These are phyloP conservation scores for Papiliotrema fonsecae DNA, from an alignment of 1,284 basidiomycete species.

Conservation along the genomic window DNA sequence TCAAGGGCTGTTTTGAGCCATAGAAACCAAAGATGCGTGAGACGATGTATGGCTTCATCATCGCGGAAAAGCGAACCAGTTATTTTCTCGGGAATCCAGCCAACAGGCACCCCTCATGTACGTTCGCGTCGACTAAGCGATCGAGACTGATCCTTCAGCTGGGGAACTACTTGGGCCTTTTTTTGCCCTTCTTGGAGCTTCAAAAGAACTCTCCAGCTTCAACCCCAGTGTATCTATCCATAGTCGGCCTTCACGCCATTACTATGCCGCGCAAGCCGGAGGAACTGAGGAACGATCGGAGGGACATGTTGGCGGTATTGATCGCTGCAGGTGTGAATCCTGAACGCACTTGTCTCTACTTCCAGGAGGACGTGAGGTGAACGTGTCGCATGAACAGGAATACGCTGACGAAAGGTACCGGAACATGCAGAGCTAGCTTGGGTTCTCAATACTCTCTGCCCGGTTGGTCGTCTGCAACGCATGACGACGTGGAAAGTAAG, in stretches of 20 bases:
- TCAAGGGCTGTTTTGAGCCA: too few species aligned
- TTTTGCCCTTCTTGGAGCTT: conserved; percentile 50
- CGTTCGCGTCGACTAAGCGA: neutral
- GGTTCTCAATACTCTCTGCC: conserved; percentile 80
- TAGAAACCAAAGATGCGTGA: too few species aligned
- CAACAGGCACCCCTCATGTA: conserved; percentile 75
- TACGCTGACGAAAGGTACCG: conserved; percentile 57
- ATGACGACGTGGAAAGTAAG: conserved; percentile 95
- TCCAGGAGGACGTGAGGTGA: conserved; percentile 76
- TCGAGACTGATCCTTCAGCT: conserved; percentile 54
- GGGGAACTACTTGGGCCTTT: conserved; percentile 79
- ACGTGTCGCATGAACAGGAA: neutral
- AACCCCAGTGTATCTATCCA: conserved; percentile 72
- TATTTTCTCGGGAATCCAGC: conserved; percentile 55
- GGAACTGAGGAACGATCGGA: conserved; percentile 59
- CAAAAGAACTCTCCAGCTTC: conserved; percentile 59
- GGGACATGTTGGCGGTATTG: conserved; percentile 75
- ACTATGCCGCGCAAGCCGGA: conserved; percentile 80
- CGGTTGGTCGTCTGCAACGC: conserved; percentile 72
- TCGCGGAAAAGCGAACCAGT: too few species aligned
- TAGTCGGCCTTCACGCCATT: conserved; percentile 88
- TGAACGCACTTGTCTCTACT: conserved; percentile 68
- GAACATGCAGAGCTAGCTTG: conserved; percentile 87
- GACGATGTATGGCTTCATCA: too few species aligned
- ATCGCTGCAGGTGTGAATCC: conserved; percentile 83